phyloP scores from a whole-genome alignment of 352 stramenopile genomes.

The Phytopythium mirpurense region DNA sequence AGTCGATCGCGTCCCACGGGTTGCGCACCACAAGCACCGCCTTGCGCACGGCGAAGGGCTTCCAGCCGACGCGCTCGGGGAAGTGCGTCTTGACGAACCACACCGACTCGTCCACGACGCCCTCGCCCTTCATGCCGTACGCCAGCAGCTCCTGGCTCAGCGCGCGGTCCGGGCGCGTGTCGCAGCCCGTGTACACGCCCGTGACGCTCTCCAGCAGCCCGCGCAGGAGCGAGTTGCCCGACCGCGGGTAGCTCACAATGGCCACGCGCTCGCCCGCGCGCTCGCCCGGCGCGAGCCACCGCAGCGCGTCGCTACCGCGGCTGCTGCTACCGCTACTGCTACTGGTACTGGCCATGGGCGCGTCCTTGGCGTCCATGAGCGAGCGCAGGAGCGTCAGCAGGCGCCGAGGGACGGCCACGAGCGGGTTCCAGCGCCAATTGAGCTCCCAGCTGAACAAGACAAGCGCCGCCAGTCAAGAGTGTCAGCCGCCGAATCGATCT shows the following conservation, averaged over 20 bases:
- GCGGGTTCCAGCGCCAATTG: constrained; percentile 65
- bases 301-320: constrained; percentile 19
- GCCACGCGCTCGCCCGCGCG: constrained; percentile 65
- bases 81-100: constrained; percentile 98
- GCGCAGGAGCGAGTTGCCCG: constrained; percentile 96
- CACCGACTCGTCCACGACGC: constrained; percentile 93
- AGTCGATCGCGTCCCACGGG: constrained; percentile 98
- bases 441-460: constrained; percentile 27
- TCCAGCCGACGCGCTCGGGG: constrained; percentile 93
- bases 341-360: constrained; percentile 1
- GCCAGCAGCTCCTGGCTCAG: constrained; percentile 87
- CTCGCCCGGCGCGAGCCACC: constrained; percentile 68
- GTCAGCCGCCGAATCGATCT: background rate
- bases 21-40: constrained; percentile 92
- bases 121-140: constrained; percentile 90
- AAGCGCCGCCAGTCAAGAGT: background rate
- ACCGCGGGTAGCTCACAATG: constrained; percentile 96
- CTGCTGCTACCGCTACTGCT: background rate
- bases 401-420: constrained; percentile 40
- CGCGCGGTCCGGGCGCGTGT: constrained; percentile 93
- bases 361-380: constrained; percentile 5
- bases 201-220: constrained; percentile 94
- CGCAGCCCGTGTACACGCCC: constrained; percentile 94
- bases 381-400: constrained; percentile 20
- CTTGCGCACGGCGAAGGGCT: constrained; percentile 66